These are phyloP conservation scores for Annona cherimola DNA, from an alignment of 164 flowering plant genomes.

Conservation along the genomic window DNA sequence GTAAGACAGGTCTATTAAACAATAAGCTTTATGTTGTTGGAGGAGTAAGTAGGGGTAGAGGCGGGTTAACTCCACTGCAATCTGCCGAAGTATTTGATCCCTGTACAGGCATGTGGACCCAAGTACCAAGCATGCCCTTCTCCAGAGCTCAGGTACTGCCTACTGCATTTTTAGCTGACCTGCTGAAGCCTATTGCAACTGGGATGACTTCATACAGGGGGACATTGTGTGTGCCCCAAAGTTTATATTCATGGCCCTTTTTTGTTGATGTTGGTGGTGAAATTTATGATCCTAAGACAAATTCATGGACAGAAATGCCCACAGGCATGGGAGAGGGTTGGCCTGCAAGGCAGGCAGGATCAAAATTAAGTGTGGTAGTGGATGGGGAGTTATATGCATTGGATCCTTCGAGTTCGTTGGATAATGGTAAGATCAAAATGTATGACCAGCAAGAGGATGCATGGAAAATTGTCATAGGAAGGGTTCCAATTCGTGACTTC, in stretches of 20 bases:
- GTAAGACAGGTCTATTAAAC: conserved; percentile 31
- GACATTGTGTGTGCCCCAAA: conserved; percentile 76
- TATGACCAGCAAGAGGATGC: conserved; percentile 71
- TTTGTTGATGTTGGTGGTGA: conserved; percentile 93
- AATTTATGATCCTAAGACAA: conserved; percentile 68
- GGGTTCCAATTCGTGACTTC: conserved; percentile 60
- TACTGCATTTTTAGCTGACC: conserved; percentile 62
- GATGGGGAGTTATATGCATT: conserved; percentile 78
- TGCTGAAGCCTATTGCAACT: conserved; percentile 92
- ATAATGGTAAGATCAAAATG: conserved; percentile 67
- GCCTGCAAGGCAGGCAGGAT: conserved; percentile 94
- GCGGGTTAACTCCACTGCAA: conserved; percentile 73
- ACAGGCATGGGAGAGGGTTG: conserved; percentile 95
- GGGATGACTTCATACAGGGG: conserved; percentile 83
- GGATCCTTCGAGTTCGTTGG: conserved; percentile 75
- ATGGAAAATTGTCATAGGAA: conserved; percentile 71
- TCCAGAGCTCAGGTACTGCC: conserved; percentile 71
- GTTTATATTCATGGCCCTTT: conserved; percentile 84
- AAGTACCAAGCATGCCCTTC: conserved; percentile 86
- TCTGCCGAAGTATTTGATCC: conserved; percentile 92
- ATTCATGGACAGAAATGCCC: conserved; percentile 89
- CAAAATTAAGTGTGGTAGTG: conserved; percentile 78
- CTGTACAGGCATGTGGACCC: conserved; percentile 50
- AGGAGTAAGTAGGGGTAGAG: conserved; percentile 66
- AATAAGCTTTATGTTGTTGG: conserved; percentile 51